phyloP scores from a whole-genome alignment of 306 rosid species.

The Gleditsia sinensis region DNA sequence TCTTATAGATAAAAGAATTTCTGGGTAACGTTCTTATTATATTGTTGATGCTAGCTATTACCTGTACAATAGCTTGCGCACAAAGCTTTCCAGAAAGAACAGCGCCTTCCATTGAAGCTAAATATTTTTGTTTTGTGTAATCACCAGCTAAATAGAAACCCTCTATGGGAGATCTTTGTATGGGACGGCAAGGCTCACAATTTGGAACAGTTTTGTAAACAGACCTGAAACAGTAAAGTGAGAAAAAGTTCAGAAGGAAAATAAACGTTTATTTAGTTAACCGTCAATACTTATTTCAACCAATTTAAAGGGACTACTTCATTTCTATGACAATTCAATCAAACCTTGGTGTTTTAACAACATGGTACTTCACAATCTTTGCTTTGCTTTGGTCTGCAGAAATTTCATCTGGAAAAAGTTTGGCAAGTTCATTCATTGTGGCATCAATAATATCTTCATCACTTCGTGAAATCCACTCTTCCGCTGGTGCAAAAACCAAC shows the following conservation, averaged over 20 bases:
- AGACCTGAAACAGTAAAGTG: conserved; percentile 55
- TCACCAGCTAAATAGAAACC: conserved; percentile 97
- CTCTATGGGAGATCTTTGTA: conserved; percentile 90
- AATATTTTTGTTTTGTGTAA: conserved; percentile 91
- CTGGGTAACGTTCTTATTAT: conserved; percentile 24
- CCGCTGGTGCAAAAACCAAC: conserved; percentile 98
- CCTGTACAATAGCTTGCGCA: conserved; percentile 96
- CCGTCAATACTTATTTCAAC: background rate
- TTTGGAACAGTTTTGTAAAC: conserved; percentile 90
- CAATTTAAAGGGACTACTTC: conserved; percentile 20
- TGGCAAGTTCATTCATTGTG: conserved; percentile 92
- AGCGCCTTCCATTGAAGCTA: conserved; percentile 99
- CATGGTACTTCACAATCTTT: conserved; percentile 85
- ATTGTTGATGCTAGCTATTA: conserved; percentile 36
- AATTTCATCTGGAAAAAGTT: conserved; percentile 94
- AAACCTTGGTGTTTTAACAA: conserved; percentile 97
- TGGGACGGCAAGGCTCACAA: conserved; percentile 92
- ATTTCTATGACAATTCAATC: conserved; percentile 21
- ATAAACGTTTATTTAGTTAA: background rate
- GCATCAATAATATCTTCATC: conserved; percentile 90
- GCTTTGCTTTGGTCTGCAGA: conserved; percentile 94
- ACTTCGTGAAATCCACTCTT: conserved; percentile 87
- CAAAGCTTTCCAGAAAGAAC: conserved; percentile 97
- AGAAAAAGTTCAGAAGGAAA: conserved; percentile 29
- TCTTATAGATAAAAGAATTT: background rate